These are phyloP conservation scores for Fraxinus ornus DNA, from an alignment of 305 asterid genomes.

Conservation along the genomic window DNA sequence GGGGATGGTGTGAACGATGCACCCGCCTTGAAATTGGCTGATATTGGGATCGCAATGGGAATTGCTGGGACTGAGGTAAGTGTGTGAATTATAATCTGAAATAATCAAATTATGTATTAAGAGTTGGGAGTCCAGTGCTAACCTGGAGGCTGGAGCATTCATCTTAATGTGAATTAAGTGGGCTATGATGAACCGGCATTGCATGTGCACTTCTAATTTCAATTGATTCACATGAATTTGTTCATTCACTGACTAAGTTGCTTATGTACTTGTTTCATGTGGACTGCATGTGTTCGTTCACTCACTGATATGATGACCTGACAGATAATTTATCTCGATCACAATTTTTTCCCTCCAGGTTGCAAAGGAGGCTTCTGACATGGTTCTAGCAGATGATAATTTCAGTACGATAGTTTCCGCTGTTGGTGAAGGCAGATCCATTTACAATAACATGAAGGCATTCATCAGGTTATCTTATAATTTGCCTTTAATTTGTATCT, in stretches of 20 bases:
- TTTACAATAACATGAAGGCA: constrained; percentile 98
- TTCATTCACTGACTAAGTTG: not conserved
- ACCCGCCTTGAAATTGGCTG: constrained; percentile 92
- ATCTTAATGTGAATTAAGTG: not conserved
- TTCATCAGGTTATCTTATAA: constrained; percentile 66
- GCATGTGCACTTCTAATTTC: not conserved
- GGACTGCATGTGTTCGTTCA: not conserved
- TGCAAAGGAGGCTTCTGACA: constrained; percentile 99
- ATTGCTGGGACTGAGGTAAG: constrained; percentile 87
- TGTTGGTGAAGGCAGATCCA: constrained; percentile 99
- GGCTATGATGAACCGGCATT: not conserved
- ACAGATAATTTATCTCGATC: not conserved
- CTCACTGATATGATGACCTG: not conserved
- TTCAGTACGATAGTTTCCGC: constrained; percentile 96
- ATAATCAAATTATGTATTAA: not conserved
- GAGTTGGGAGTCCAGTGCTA: not conserved
- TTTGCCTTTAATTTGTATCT: not conserved
- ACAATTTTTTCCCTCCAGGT: constrained; percentile 48
- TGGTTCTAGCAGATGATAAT: constrained; percentile 99
- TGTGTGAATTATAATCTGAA: not conserved
- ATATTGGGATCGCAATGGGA: constrained; percentile 95
- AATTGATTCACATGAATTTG: not conserved
- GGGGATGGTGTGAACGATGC: constrained; percentile 98
- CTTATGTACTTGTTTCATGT: not conserved
- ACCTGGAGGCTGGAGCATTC: not conserved